Conservation (phyloP, 768 basidiomycete genomes). For the Rhizopogon salebrosus region DNA sequence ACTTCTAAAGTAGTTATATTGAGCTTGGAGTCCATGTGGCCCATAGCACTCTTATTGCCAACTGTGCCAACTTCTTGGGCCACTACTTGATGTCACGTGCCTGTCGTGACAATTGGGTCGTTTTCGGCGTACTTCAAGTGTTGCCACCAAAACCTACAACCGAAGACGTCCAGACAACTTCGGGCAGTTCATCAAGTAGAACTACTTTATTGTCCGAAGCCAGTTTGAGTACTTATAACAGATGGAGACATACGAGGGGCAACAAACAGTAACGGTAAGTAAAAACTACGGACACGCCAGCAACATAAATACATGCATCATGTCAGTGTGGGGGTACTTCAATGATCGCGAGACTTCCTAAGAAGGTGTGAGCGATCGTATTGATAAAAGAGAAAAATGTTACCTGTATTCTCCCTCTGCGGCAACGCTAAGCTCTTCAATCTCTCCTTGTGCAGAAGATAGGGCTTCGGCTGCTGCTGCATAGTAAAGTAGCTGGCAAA, state of each 20-base stretch:
- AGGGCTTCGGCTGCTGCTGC: constrained; percentile 76
- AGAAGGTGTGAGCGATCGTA: constrained; percentile 1
- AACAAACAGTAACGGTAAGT: not conserved
- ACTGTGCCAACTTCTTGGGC: no score
- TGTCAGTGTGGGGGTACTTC: constrained; percentile 40
- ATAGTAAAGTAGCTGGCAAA: constrained; percentile 59
- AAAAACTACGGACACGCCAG: not conserved
- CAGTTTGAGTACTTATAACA: not conserved
- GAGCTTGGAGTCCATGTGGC: no score
- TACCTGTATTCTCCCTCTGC: constrained; percentile 95
- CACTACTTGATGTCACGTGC: no score
- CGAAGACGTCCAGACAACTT: not conserved
- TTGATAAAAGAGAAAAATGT: constrained; percentile 6
- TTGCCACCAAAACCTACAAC: no score
- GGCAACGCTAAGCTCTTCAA: constrained; percentile 88
- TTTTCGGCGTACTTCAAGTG: no score
- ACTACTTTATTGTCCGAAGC: not conserved
- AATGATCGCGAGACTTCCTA: constrained; percentile 90
- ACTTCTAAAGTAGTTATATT: not conserved
- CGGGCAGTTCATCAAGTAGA: not conserved
- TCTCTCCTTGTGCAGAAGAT: constrained; percentile 80
- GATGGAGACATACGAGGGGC: not conserved
- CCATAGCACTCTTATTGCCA: no score
- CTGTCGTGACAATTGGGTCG: no score
- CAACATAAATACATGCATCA: not conserved